Evolutionary conservation across 2,329 filamentous ascomycete species (phyloP), one percentile per base, ranked within the genome.

Genomic region (Samsoniella hepiali): DNA sequence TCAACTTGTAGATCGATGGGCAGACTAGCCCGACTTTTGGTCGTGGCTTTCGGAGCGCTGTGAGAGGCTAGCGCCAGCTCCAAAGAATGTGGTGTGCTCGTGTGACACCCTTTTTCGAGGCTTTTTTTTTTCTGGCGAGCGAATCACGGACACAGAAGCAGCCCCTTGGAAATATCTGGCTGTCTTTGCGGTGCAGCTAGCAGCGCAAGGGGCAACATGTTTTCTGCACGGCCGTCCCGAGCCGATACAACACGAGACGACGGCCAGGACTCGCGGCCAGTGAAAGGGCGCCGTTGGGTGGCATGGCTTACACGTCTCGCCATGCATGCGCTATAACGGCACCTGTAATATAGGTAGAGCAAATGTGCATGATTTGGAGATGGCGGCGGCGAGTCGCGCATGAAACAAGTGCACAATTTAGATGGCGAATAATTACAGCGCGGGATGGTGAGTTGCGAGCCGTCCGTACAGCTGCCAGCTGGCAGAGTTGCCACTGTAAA

Each of bases 1-100:
- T 55, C 49, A 59, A 34, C 7, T n/a, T 11, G 49, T 32, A 11
- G 27, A 44, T 58, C 15, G 47, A 51, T 60, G 58, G 45, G 6
- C 31, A 49, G 15, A 29, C 44, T 47, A 32, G 38, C 22, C 42
- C 34, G n/a, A 34, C 22, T 11, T 51, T 32, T n/a, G 40, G 17
- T 10, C 5, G 49, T n/a, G 7, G 31, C 3, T 22, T 38, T 2
- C 7, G 34, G 38, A 54, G 29, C 38, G 17, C 7, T 17, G 5
- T 9, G 36, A 31, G 49, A 44, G 58, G 6, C 29, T 45, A 60
- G 47, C 27, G 9, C 53, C 7, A 8, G 38, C 17, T 3, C 22
- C 17, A 31, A 54, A n/a, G 40, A 55, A 62, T 60, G 49, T 47
- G 50, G 42, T 53, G n/a, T 2, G n/a, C 38, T 60, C 49, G n/a